phyloP scores from a whole-genome alignment of 2,329 filamentous ascomycete species.

The Exophiala xenobiotica region DNA sequence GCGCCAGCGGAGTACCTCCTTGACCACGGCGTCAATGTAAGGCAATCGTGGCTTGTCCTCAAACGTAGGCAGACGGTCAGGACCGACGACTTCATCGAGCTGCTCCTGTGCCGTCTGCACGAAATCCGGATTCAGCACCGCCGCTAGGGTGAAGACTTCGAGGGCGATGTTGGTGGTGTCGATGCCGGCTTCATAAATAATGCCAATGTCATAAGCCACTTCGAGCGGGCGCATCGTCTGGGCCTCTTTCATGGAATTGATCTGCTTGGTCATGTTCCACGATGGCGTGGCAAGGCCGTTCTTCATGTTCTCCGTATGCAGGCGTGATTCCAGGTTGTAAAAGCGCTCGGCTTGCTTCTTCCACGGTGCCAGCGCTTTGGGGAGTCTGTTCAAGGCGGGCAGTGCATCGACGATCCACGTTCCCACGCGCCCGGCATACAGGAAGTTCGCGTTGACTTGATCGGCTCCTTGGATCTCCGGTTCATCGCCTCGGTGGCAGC shows the following conservation, averaged over 20 bases:
- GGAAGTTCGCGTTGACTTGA: slow-evolving; percentile 50
- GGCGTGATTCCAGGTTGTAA: slow-evolving; percentile 29
- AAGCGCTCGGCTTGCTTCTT: slow-evolving; percentile 35
- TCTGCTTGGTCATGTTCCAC: slow-evolving; percentile 32
- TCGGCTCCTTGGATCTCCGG: slow-evolving; percentile 48
- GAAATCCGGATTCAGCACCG: slow-evolving; percentile 29
- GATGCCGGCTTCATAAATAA: slow-evolving; percentile 35
- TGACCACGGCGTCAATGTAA: slow-evolving; percentile 35
- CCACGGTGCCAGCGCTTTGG: slow-evolving; percentile 48
- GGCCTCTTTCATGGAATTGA: slow-evolving; percentile 36
- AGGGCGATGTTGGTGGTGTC: slow-evolving; percentile 36
- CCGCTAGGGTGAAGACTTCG: slow-evolving; percentile 34
- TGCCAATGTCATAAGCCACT: slow-evolving; percentile 46
- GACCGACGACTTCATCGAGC: slow-evolving; percentile 36
- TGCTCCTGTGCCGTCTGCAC: slow-evolving; percentile 32
- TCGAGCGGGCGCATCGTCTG: slow-evolving; percentile 43
- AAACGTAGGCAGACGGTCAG: slow-evolving; percentile 35
- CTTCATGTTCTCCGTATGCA: slow-evolving; percentile 24
- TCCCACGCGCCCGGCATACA: slow-evolving; percentile 50
- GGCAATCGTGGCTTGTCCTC: slow-evolving; percentile 37
- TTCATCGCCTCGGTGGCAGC: slow-evolving; percentile 42
- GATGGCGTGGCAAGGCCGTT: slow-evolving; percentile 9
- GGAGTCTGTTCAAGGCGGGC: slow-evolving; percentile 45
- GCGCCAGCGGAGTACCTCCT: slow-evolving; percentile 39
- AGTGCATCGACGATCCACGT: slow-evolving; percentile 49